phyloP scores from a whole-genome alignment of 2,329 filamentous ascomycete genomes.

The Coniochaeta sp. region DNA sequence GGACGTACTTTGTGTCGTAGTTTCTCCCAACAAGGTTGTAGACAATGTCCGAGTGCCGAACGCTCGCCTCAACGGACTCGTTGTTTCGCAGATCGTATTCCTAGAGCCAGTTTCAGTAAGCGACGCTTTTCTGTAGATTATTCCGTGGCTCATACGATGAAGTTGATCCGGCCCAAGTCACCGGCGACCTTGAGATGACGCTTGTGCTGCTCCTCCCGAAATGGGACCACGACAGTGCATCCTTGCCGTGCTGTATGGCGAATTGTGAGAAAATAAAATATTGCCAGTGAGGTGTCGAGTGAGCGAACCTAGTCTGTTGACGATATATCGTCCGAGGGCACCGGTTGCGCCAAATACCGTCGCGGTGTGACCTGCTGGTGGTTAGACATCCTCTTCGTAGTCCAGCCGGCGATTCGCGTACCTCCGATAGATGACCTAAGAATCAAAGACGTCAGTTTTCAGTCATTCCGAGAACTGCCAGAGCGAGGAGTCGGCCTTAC shows the following conservation, averaged over 20 bases:
- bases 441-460: conserved; percentile 1
- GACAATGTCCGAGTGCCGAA: conserved; percentile 93
- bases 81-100: conserved; percentile 96
- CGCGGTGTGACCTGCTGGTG: conserved; percentile 70
- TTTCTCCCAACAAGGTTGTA: conserved; percentile 93
- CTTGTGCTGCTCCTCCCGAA: conserved; percentile 96
- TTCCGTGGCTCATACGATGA: conserved; percentile 56
- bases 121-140: neutral
- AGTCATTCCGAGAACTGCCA: conserved; percentile 17
- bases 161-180: conserved; percentile 82
- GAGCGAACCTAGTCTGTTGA: conserved; percentile 73
- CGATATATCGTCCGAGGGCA: conserved; percentile 92
- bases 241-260: conserved; percentile 67
- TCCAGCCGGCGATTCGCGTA: conserved; percentile 31
- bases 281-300: neutral
- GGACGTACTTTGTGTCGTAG: conserved; percentile 83
- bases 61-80: conserved; percentile 89
- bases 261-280: conserved; percentile 15
- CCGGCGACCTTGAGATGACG: conserved; percentile 94
- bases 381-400: conserved; percentile 5
- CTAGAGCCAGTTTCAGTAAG: conserved; percentile 31
- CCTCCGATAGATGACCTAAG: conserved; percentile 77
- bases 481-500: conserved; percentile 35
- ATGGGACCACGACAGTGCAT: conserved; percentile 90
- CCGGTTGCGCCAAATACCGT: conserved; percentile 98